Percentiles rank a stretch among this genome's conserved stretches.
Conservation (phyloP, 2,329 filamentous ascomycete species). For the Plectosphaerella sp. region DNA sequence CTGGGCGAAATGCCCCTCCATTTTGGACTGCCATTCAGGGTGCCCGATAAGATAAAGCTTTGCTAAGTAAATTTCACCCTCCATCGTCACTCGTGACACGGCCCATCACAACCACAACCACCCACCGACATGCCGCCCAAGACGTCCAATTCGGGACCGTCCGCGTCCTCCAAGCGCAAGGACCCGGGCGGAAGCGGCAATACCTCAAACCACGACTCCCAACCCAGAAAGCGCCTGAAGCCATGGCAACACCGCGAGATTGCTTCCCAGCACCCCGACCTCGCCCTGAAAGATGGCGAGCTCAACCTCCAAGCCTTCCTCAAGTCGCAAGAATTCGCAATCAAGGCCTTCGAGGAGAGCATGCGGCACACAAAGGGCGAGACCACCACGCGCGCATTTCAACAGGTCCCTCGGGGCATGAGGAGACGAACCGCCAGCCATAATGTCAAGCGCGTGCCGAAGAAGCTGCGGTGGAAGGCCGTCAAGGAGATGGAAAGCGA, state of each 20-base stretch:
- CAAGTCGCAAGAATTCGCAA: conserved; percentile 82
- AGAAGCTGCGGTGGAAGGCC: conserved; percentile 66
- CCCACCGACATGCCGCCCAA: conserved; percentile 10
- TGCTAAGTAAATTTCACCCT: conserved; percentile 4
- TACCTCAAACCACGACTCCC: conserved; percentile 14
- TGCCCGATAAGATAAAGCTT: conserved; percentile 10
- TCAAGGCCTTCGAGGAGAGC: conserved; percentile 75
- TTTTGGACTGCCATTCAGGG: neutral
- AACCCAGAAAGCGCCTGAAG: conserved; percentile 38
- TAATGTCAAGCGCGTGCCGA: conserved; percentile 86
- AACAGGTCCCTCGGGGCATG: conserved; percentile 81
- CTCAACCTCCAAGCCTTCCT: conserved; percentile 83
- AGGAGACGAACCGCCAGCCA: conserved; percentile 88
- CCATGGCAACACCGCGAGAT: conserved; percentile 43
- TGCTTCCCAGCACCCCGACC: conserved; percentile 44
- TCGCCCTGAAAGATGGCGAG: conserved; percentile 64
- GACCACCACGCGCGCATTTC: conserved; percentile 71
- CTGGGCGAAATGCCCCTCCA: neutral
- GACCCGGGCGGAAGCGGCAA: conserved; percentile 12
- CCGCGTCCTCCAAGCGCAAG: conserved; percentile 20
- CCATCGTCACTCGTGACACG: neutral
- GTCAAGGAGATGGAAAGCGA: conserved; percentile 76
- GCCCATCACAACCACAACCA: conserved; percentile 6
- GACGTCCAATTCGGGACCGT: conserved; percentile 3
- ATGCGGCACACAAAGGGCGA: conserved; percentile 68